Conservation (phyloP, 192 early-diverging fungal species). For the Coemansia sp. region DNA sequence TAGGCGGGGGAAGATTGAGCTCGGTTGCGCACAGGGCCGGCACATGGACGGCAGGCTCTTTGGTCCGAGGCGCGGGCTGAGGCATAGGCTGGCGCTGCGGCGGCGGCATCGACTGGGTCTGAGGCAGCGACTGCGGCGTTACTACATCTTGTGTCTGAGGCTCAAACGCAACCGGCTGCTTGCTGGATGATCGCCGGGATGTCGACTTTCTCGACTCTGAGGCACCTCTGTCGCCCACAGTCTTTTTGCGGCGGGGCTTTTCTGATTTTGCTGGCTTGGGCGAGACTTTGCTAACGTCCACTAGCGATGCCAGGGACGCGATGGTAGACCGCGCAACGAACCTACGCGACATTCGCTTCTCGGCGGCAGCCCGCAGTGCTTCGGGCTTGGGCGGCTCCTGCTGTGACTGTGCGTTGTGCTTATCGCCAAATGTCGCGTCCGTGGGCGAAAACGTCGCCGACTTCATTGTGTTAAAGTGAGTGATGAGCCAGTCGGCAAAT, state of each 20-base stretch:
- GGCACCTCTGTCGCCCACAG: not conserved
- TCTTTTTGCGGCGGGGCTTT: conserved; percentile 24
- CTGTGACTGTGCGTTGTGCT: not conserved
- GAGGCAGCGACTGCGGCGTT: not conserved
- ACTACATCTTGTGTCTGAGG: not conserved
- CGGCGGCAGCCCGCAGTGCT: conserved; percentile 1
- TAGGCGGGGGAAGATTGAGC: conserved; percentile 25
- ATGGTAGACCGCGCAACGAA: not conserved
- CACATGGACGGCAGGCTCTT: not conserved
- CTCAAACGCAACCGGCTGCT: conserved; percentile 5
- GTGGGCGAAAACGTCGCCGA: conserved; percentile 25
- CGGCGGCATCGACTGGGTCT: not conserved
- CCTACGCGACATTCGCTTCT: conserved; percentile 6
- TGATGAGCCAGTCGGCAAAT: conserved; percentile 51
- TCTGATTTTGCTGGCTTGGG: conserved; percentile 1
- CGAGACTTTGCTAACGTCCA: conserved; percentile 8
- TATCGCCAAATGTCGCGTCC: conserved; percentile 19
- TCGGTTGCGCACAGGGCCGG: conserved; percentile 10
- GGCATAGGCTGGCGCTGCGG: not conserved
- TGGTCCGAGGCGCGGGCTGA: not conserved
- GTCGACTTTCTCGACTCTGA: conserved; percentile 1
- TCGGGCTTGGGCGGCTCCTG: conserved; percentile 7
- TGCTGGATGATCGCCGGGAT: not conserved
- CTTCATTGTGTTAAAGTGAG: conserved; percentile 42
- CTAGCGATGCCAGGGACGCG: conserved; percentile 1